A percentile compares a stretch with the other conserved stretches of the same genome.
phyloP scores from a whole-genome alignment of 345 rosid genomes.

The Aquilaria malaccensis region DNA sequence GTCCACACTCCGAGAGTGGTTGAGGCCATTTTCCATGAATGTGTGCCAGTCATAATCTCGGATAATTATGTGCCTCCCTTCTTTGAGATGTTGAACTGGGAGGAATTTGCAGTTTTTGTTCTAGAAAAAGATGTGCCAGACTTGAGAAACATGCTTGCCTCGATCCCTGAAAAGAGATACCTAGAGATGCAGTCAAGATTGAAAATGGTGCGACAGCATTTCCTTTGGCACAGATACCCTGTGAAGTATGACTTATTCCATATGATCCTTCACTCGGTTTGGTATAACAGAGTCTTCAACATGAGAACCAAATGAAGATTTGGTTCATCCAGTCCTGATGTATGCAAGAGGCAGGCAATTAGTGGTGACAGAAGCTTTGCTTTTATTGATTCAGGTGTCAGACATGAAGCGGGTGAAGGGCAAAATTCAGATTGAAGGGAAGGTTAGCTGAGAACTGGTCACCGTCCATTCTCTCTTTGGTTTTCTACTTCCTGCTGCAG shows the following conservation, averaged over 20 bases:
- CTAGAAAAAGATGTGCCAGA: constrained; percentile 64
- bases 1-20: constrained; percentile 85
- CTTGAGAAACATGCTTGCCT: constrained; percentile 56
- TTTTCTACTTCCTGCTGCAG: too few species aligned
- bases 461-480: too few species aligned
- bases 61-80: constrained; percentile 90
- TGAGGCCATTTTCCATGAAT: constrained; percentile 67
- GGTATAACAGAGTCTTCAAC: constrained; percentile 63
- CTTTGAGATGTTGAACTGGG: constrained; percentile 81
- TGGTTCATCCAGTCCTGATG: background rate
- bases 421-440: background rate
- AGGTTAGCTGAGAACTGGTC: background rate
- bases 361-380: background rate
- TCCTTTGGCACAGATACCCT: constrained; percentile 80
- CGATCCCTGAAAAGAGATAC: constrained; percentile 60
- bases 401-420: background rate
- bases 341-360: background rate
- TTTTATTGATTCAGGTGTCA: background rate
- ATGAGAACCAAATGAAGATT: constrained; percentile 30
- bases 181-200: constrained; percentile 56
- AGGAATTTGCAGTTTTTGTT: constrained; percentile 65
- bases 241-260: constrained; percentile 68
- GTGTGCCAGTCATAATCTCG: constrained; percentile 82
- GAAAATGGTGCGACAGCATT: constrained; percentile 69
- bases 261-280: constrained; percentile 77